A percentile compares a stretch with the other conserved stretches of the same genome.
These are phyloP conservation scores for Cutaneotrichosporon sp. DNA, from an alignment of 1,284 basidiomycete genomes.

Conservation along the genomic window DNA sequence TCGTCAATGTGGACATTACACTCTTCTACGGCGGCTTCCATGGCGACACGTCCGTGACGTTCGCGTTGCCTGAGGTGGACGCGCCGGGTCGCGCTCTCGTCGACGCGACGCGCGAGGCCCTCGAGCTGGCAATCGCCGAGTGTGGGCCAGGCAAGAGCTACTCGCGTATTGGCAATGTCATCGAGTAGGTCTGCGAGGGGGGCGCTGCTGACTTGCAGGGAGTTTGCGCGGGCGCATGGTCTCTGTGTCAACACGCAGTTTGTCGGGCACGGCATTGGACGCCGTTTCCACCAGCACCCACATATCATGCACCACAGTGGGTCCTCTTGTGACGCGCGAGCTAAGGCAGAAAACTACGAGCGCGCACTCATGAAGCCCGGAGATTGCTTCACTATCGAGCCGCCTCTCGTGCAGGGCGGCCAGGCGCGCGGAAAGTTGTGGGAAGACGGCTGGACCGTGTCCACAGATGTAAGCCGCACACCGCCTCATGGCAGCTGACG, in stretches of 20 bases:
- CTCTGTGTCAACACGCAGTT: conserved; percentile 67
- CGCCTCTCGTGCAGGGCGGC: conserved; percentile 67
- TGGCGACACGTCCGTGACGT: conserved; percentile 78
- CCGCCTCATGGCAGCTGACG: conserved; percentile 6
- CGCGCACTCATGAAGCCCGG: conserved; percentile 71
- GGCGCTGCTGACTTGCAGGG: conserved; percentile 25
- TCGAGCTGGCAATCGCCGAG: conserved; percentile 64
- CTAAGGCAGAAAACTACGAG: conserved; percentile 63
- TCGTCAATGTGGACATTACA: conserved; percentile 79
- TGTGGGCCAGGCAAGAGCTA: conserved; percentile 74
- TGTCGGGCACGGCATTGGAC: conserved; percentile 72
- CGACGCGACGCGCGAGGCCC: conserved; percentile 58
- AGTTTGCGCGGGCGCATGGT: conserved; percentile 46
- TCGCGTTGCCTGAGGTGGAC: conserved; percentile 71
- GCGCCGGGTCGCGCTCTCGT: conserved; percentile 61
- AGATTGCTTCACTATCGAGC: conserved; percentile 87
- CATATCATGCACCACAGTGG: conserved; percentile 71
- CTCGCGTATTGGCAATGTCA: conserved; percentile 67
- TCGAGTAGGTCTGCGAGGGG: conserved; percentile 53
- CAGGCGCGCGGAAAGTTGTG: conserved; percentile 66
- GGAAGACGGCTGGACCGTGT: conserved; percentile 82
- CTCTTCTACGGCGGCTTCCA: conserved; percentile 72
- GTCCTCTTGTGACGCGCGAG: conserved; percentile 22
- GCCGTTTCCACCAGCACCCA: conserved; percentile 72
- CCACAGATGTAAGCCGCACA: conserved; percentile 59